Conservation (phyloP, 2,329 filamentous ascomycete genomes). For the Botrytis pseudocinerea region DNA sequence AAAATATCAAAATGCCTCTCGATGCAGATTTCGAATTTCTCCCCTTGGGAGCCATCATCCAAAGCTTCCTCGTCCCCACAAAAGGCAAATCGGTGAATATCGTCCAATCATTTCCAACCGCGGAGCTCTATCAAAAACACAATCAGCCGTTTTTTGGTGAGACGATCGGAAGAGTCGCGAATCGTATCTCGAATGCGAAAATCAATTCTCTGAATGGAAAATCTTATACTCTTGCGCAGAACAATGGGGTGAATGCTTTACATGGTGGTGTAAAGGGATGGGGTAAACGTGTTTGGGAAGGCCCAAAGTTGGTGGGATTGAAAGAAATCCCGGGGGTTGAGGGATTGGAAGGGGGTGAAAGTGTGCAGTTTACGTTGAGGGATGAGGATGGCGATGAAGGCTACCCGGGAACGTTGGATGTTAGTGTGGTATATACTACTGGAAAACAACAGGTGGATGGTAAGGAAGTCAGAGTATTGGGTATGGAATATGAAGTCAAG, state of each 20-base stretch:
- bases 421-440: conserved; percentile 75
- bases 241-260: conserved; percentile 75
- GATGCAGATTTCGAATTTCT: conserved; percentile 58
- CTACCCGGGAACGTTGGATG: conserved; percentile 82
- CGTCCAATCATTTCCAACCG: conserved; percentile 78
- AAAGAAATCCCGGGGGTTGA: conserved; percentile 51
- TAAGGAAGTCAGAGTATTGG: conserved; percentile 68
- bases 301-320: conserved; percentile 62
- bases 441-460: conserved; percentile 64
- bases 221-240: conserved; percentile 68
- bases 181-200: conserved; percentile 73
- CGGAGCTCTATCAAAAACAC: conserved; percentile 72
- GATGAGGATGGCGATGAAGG: conserved; percentile 85
- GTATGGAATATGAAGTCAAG: conserved; percentile 87
- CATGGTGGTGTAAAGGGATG: conserved; percentile 75
- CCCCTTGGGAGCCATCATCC: conserved; percentile 75
- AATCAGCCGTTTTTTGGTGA: conserved; percentile 86
- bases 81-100: conserved; percentile 59
- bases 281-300: conserved; percentile 77
- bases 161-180: conserved; percentile 84
- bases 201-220: conserved; percentile 72
- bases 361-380: conserved; percentile 62
- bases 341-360: conserved; percentile 62
- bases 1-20: conserved; percentile 14
- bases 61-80: conserved; percentile 73